Evolutionary conservation across 805 yeast species (phyloP).

Genomic region (Metschnikowia amazonensis): DNA sequence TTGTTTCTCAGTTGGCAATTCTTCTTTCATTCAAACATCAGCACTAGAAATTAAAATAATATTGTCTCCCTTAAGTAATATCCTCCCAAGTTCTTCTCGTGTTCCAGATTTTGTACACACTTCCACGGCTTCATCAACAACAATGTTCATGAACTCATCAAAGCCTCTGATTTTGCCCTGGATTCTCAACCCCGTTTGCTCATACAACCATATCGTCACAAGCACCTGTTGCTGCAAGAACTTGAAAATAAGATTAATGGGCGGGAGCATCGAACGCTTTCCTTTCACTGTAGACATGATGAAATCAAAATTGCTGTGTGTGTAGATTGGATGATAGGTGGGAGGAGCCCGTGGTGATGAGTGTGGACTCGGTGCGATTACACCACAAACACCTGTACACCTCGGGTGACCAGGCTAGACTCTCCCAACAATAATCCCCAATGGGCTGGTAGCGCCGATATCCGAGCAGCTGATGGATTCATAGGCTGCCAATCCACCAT

Average conservation of each 20-base stretch:
- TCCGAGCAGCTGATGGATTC: too few relatives aligned
- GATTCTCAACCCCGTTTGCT: constrained; percentile 71
- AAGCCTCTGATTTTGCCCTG: constrained; percentile 88
- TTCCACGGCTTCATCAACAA: constrained; percentile 61
- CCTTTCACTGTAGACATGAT: constrained; percentile 18
- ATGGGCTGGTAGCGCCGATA: too few relatives aligned
- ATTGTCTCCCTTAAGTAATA: constrained; percentile 90
- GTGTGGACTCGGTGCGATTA: too few relatives aligned
- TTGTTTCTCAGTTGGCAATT: too few relatives aligned
- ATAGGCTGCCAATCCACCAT: too few relatives aligned
- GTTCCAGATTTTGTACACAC: constrained; percentile 49
- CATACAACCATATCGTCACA: constrained; percentile 87
- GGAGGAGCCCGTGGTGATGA: too few relatives aligned
- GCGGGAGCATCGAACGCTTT: constrained; percentile 62
- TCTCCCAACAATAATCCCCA: too few relatives aligned
- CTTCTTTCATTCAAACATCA: too few relatives aligned
- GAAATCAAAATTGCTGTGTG: too few relatives aligned
- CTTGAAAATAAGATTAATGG: constrained; percentile 86
- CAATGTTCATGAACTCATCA: constrained; percentile 94
- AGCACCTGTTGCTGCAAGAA: constrained; percentile 75
- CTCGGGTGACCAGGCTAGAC: too few relatives aligned
- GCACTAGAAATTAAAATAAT: constrained; percentile 63
- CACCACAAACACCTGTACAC: too few relatives aligned
- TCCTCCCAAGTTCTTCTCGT: constrained; percentile 60
- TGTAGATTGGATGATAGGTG: too few relatives aligned